Conservation (phyloP, 2,329 filamentous ascomycete genomes). For the Tolypocladium nubicola region DNA sequence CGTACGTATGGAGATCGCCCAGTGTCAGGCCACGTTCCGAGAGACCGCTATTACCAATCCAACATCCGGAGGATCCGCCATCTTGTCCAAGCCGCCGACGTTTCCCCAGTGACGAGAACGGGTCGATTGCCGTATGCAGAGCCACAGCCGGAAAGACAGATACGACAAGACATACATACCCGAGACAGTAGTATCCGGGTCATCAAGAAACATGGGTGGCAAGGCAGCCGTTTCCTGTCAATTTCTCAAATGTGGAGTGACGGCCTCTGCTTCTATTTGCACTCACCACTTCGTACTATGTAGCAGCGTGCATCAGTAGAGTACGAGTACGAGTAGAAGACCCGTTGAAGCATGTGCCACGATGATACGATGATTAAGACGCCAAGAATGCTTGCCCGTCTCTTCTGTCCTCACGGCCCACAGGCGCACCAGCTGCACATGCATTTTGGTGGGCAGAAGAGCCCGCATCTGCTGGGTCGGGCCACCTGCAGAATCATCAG, state of each 20-base stretch:
- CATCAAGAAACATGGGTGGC: background rate
- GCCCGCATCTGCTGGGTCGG: background rate
- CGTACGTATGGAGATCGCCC: background rate
- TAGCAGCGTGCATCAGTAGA: too few relatives aligned
- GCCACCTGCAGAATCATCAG: background rate
- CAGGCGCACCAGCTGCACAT: background rate
- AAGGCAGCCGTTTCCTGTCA: too few relatives aligned
- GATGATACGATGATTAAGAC: background rate
- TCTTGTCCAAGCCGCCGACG: background rate
- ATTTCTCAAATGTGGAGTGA: too few relatives aligned
- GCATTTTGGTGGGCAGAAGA: background rate
- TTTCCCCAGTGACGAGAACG: background rate
- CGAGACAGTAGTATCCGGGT: background rate
- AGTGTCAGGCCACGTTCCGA: background rate
- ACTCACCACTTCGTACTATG: too few relatives aligned
- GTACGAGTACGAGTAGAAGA: background rate
- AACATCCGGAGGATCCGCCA: background rate
- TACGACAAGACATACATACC: background rate
- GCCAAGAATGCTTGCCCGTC: background rate
- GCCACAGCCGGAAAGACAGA: background rate
- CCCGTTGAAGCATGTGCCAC: background rate
- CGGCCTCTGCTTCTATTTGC: too few relatives aligned
- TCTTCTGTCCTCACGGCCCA: background rate
- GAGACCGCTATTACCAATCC: background rate
- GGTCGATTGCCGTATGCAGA: background rate